Conservation (phyloP, 1,284 basidiomycete genomes). For the Leccinum pseudoinsigne region DNA sequence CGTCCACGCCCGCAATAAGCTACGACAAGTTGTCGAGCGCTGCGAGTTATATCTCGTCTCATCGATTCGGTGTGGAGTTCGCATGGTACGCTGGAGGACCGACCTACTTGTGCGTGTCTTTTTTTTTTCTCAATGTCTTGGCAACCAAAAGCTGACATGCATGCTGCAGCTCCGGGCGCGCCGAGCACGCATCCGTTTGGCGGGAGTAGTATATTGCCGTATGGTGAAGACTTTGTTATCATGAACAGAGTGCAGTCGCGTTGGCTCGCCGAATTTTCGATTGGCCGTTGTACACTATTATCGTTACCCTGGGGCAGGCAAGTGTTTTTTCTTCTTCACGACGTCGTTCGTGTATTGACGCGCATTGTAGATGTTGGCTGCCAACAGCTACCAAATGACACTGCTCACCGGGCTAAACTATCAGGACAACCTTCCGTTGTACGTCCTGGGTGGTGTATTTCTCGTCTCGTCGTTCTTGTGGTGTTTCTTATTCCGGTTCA, state of each 20-base stretch:
- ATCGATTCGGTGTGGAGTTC: conserved; percentile 78
- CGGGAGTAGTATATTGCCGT: no score
- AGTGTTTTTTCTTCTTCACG: background rate
- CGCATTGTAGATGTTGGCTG: conserved; percentile 63
- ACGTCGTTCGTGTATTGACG: conserved; percentile 4
- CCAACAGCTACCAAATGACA: conserved; percentile 95
- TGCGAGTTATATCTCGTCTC: conserved; percentile 74
- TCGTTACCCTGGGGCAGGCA: no score
- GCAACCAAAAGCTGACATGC: no score
- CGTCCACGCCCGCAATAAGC: conserved; percentile 18
- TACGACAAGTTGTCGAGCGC: conserved; percentile 55
- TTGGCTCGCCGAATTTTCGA: no score
- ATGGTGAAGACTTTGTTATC: no score
- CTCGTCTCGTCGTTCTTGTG: conserved; percentile 82
- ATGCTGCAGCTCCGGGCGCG: no score
- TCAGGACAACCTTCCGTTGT: conserved; percentile 80
- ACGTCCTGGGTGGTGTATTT: conserved; percentile 87
- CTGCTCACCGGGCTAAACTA: conserved; percentile 84
- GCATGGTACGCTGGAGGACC: conserved; percentile 46
- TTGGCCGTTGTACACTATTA: no score
- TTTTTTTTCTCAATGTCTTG: background rate
- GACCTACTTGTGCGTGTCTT: conserved; percentile 65
- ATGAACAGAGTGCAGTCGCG: no score
- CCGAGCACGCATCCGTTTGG: no score
- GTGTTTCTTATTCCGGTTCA: conserved; percentile 89